Percentiles rank a stretch among this genome's conserved stretches.
phyloP scores from a whole-genome alignment of 2,329 filamentous ascomycete species.

The Colletotrichum chrysophilum region DNA sequence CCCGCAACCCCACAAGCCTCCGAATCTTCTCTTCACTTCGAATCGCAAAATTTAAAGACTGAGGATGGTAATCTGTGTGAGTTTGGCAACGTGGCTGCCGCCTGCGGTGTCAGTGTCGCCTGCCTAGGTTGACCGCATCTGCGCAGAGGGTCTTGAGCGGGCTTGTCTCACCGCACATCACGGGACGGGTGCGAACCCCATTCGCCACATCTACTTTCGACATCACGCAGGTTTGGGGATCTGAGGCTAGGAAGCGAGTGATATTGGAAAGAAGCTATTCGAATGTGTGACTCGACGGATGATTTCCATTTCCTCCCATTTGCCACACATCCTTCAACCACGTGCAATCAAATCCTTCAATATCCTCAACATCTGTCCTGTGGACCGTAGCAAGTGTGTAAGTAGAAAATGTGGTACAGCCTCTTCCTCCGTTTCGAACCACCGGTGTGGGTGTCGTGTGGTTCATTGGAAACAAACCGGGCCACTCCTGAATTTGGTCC shows the following conservation, averaged over 20 bases:
- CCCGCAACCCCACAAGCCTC: neutral
- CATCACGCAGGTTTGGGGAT: neutral
- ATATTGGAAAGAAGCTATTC: fast-evolving
- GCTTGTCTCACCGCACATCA: neutral
- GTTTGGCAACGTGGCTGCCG: neutral
- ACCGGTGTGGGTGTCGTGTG: neutral
- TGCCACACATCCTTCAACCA: neutral
- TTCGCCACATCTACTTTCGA: neutral
- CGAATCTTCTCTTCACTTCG: neutral
- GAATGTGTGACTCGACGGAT: neutral
- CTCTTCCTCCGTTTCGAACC: neutral
- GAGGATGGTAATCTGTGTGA: neutral
- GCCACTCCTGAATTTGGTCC: fast-evolving
- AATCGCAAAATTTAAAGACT: neutral
- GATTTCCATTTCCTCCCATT: neutral
- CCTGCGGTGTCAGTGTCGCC: neutral
- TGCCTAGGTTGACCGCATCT: neutral
- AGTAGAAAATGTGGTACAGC: neutral
- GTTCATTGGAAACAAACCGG: too few species aligned
- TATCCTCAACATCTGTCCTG: neutral
- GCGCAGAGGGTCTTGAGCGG: neutral
- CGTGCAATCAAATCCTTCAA: neutral
- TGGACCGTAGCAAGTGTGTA: neutral
- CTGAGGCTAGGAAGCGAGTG: neutral
- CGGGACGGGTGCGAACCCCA: neutral